phyloP scores from a whole-genome alignment of 2,329 filamentous ascomycete species.

The Phyllosticta capitalensis region DNA sequence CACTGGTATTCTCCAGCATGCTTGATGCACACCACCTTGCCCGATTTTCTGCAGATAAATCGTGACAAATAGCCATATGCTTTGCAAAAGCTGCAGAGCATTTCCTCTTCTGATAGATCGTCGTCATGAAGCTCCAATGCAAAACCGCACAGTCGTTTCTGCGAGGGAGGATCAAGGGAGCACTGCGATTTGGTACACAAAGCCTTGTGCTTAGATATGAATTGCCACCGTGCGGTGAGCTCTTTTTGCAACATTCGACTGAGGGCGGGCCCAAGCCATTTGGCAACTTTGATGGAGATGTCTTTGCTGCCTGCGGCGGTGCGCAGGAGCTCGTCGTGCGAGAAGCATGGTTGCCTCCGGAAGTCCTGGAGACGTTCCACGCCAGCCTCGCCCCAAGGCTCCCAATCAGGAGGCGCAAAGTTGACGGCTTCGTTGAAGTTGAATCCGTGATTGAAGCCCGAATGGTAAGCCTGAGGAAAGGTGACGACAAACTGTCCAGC shows the following conservation, averaged over 20 bases:
- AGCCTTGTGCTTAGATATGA: background rate
- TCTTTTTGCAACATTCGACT: constrained; percentile 70
- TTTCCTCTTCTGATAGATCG: constrained; percentile 81
- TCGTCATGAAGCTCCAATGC: constrained; percentile 41
- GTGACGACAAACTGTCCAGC: constrained; percentile 95
- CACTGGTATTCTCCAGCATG: constrained; percentile 77
- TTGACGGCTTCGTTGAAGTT: constrained; percentile 99
- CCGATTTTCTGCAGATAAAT: constrained; percentile 73
- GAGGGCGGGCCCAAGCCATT: constrained; percentile 86
- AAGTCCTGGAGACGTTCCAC: constrained; percentile 82
- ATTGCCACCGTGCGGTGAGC: constrained; percentile 54
- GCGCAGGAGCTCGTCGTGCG: constrained; percentile 87
- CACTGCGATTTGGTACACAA: background rate
- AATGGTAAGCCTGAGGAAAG: constrained; percentile 93
- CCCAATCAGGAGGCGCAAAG: constrained; percentile 92
- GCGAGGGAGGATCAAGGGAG: constrained; percentile 10
- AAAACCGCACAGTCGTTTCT: constrained; percentile 20
- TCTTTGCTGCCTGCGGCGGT: constrained; percentile 73
- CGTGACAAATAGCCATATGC: constrained; percentile 83
- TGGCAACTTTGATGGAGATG: constrained; percentile 77
- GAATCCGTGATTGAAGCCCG: constrained; percentile 95
- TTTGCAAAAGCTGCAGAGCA: constrained; percentile 88
- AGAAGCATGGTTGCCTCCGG: constrained; percentile 88
- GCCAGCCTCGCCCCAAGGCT: constrained; percentile 77
- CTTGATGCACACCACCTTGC: constrained; percentile 71